Evolutionary conservation across 306 rosid species (phyloP), one percentile per base, ranked within the genome.

Genomic region (Mucuna pruriens): DNA sequence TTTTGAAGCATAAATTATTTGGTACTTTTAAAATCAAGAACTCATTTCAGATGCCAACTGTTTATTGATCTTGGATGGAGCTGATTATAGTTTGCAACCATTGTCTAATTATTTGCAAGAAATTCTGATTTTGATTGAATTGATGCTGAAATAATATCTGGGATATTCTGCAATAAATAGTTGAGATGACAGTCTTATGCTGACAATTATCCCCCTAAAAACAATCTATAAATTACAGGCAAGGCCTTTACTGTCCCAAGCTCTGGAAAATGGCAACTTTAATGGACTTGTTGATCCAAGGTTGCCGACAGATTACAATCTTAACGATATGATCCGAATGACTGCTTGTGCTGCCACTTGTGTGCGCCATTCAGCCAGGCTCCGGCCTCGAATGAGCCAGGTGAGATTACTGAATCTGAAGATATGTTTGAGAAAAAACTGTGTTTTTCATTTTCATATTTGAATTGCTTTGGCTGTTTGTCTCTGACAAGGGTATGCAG

Each of bases 371-470:
- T 88, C 93, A 55, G 87, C 81, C 55, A 86, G 86, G 76, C 86
- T 57, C 17, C 90, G 93, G 9, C 93, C 96, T 39, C 85, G 58
- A 74, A 89, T 89, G 91, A 89, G 96, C 76, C 90, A 88, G 90
- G 96, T 88, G 73, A 73, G 80, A 20, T 65, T 65, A 84, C 83
- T 54, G 48, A 62, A 12, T 31, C 36, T 60, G n/a, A 34, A 33
- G 39, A 17, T 45, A 48, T 55, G 49, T 11, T 73, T 60, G 44
- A 57, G 5, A 9, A 13, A 51, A 17, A 22, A 33, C 7, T 3
- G 9, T 51, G 38, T 62, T 20, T 33, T 25, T 26, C 16, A 33
- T 36, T 66, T 23, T 25, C 63, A 54, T 40, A 13, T 22, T 23
- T 33, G 42, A 54, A 54, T 54, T 9, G 51, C n/a, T 29, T 34